A percentile compares a stretch with the other conserved stretches of the same genome.
phyloP scores from a whole-genome alignment of 768 basidiomycete species.

The Mycena vitilis region DNA sequence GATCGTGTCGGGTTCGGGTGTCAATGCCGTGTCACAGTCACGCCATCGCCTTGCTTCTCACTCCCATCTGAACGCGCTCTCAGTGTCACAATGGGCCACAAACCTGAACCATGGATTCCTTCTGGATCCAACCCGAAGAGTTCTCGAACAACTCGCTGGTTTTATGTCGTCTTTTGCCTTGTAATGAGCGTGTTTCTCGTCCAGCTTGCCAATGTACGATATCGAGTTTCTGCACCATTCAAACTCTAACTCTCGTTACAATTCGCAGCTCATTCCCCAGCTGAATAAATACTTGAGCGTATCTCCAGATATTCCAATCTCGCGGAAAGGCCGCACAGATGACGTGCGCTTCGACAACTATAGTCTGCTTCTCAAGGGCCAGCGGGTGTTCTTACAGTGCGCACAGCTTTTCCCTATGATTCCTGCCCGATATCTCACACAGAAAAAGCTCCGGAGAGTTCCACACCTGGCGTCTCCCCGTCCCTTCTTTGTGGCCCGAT shows the following conservation, averaged over 20 bases:
- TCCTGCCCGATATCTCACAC: not conserved
- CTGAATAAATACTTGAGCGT: not conserved
- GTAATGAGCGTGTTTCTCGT: slow-evolving; percentile 5
- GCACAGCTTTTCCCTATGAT: slow-evolving; percentile 38
- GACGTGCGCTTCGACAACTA: slow-evolving; percentile 70
- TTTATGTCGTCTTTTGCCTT: not conserved
- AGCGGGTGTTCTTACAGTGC: slow-evolving; percentile 77
- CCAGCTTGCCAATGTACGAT: slow-evolving; percentile 15
- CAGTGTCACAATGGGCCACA: not conserved
- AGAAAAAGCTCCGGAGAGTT: slow-evolving; percentile 81
- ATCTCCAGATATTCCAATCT: not conserved
- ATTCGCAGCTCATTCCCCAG: not conserved
- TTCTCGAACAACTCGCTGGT: not conserved
- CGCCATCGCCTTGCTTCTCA: no score
- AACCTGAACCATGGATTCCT: no score
- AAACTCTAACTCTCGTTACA: not conserved
- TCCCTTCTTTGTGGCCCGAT: slow-evolving; percentile 84
- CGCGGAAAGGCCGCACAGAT: not conserved
- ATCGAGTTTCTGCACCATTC: not conserved
- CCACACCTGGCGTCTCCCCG: slow-evolving; percentile 84
- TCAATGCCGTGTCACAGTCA: no score
- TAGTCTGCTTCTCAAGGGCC: slow-evolving; percentile 75
- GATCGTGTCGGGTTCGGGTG: no score
- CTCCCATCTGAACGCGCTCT: no score
- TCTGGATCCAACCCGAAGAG: no score